Conservation (phyloP, 1,284 basidiomycete species). For the Trichosporon coremiiforme region DNA sequence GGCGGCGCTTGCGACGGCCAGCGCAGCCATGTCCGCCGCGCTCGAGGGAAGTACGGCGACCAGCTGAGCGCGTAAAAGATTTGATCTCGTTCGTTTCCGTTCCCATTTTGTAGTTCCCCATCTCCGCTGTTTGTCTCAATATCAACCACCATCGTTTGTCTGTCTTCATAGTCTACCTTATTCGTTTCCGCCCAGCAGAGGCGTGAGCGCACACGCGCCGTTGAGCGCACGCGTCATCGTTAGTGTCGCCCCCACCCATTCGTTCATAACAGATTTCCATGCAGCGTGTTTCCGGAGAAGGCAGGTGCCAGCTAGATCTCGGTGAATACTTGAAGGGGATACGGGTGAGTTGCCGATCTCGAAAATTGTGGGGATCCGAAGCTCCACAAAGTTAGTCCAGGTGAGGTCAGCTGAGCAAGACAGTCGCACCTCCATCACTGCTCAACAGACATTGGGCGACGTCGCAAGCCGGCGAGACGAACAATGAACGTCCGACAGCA, state of each 20-base stretch:
- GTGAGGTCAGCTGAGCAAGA: neutral
- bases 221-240: too few relatives aligned
- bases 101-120: neutral
- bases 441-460: too few relatives aligned
- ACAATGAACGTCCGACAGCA: too few relatives aligned
- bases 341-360: neutral
- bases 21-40: constrained; percentile 4
- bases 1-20: neutral
- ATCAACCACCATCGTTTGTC: neutral
- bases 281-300: neutral
- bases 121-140: neutral
- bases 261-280: neutral
- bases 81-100: neutral
- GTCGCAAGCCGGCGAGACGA: too few relatives aligned
- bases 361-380: neutral
- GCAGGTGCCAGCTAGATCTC: neutral
- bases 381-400: neutral
- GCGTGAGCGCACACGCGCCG: too few relatives aligned
- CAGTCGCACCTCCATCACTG: too few relatives aligned
- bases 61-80: neutral
- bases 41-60: neutral
- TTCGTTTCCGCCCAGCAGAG: neutral
- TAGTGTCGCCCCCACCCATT: neutral
- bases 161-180: neutral
- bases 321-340: neutral